phyloP scores from a whole-genome alignment of 495 filamentous ascomycete species.

The Cercophora newfieldiana region DNA sequence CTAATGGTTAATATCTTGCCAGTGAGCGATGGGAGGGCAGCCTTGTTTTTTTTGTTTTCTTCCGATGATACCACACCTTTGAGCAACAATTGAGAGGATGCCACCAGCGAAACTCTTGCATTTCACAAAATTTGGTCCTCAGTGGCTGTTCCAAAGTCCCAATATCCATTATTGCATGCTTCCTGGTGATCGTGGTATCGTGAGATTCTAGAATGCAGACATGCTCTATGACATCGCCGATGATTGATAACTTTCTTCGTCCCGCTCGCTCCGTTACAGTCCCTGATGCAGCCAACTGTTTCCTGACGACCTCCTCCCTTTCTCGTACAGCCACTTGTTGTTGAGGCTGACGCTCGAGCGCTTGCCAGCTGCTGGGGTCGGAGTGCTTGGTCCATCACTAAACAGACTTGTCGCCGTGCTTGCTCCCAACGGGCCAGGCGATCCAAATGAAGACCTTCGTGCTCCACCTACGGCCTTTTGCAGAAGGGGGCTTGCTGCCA shows the following conservation, averaged over 20 bases:
- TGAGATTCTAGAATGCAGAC: conserved; percentile 6
- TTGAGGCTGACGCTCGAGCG: conserved; percentile 72
- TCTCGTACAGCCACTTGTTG: conserved; percentile 92
- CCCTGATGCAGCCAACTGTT: conserved; percentile 38
- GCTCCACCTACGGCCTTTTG: conserved; percentile 65
- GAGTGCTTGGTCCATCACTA: conserved; percentile 49
- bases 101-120: not conserved
- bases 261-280: conserved; percentile 2
- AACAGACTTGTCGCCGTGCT: conserved; percentile 52
- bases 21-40: not conserved
- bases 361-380: conserved; percentile 66
- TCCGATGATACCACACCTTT: conserved; percentile 4
- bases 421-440: conserved; percentile 50
- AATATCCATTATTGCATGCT: not conserved
- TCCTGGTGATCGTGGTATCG: conserved; percentile 21
- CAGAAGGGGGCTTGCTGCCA: conserved; percentile 60
- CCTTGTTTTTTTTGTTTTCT: not conserved
- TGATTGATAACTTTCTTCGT: not conserved
- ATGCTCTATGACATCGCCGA: not conserved
- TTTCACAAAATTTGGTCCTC: not conserved
- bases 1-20: not conserved
- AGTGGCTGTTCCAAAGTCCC: not conserved
- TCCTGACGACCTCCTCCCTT: conserved; percentile 50
- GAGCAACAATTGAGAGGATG: not conserved
- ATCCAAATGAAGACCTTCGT: conserved; percentile 64